Percentiles rank a stretch among this genome's conserved stretches.
Evolutionary conservation across 495 filamentous ascomycete genomes (phyloP).

Genomic region (Trichocladium antarcticum): DNA sequence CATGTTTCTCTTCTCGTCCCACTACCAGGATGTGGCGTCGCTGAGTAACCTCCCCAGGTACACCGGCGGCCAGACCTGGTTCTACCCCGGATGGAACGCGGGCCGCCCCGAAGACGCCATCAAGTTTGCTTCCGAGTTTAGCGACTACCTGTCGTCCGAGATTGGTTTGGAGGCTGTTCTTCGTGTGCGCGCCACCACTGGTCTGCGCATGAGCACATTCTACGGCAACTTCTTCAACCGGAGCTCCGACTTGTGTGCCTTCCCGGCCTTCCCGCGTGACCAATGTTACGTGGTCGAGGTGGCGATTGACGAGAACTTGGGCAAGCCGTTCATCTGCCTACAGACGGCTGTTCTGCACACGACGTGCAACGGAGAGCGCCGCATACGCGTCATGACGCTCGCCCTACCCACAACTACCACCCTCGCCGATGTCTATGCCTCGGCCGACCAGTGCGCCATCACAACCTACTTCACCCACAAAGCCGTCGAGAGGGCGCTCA

Average conservation of each 20-base stretch:
- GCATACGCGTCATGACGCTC: constrained; percentile 89
- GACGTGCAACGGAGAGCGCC: constrained; percentile 90
- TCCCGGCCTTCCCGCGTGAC: constrained; percentile 94
- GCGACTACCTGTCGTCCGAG: constrained; percentile 87
- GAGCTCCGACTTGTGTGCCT: constrained; percentile 90
- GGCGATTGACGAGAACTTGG: constrained; percentile 87
- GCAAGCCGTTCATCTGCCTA: constrained; percentile 88
- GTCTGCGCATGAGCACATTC: constrained; percentile 91
- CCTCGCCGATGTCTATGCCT: constrained; percentile 84
- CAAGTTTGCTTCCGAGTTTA: constrained; percentile 94
- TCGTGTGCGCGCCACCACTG: constrained; percentile 87
- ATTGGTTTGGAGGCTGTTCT: constrained; percentile 95
- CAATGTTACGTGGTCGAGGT: constrained; percentile 99
- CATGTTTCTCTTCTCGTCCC: constrained; percentile 97
- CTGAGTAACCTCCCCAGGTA: constrained; percentile 90
- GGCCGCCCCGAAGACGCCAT: constrained; percentile 86
- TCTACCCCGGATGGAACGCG: constrained; percentile 97
- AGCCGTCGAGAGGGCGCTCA: constrained; percentile 81
- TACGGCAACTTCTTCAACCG: constrained; percentile 99
- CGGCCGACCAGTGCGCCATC: constrained; percentile 86
- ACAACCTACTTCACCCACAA: constrained; percentile 94
- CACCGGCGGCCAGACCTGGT: constrained; percentile 95
- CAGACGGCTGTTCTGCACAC: constrained; percentile 97
- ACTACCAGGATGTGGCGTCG: constrained; percentile 94
- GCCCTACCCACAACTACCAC: constrained; percentile 85